Percentiles rank a stretch among this genome's conserved stretches.
Evolutionary conservation across 495 filamentous ascomycete genomes (phyloP).

Genomic region (Sabuloglossum arenarium): DNA sequence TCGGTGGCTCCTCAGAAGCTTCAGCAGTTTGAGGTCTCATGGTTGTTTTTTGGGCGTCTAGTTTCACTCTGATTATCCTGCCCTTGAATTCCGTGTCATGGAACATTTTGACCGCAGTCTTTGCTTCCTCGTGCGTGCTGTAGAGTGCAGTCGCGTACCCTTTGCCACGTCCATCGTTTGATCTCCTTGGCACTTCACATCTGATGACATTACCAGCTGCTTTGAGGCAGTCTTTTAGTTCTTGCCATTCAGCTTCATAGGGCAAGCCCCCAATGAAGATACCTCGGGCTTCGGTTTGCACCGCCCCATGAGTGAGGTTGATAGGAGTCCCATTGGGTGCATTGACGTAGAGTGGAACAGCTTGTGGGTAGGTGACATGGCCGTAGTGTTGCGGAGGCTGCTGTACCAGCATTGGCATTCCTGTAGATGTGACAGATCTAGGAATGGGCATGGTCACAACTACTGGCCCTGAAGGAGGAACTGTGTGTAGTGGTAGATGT

Average conservation of each 20-base stretch:
- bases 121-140: slow-evolving; percentile 6
- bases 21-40: background rate
- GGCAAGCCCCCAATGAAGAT: slow-evolving; percentile 11
- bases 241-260: slow-evolving; percentile 9
- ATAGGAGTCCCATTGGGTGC: slow-evolving; percentile 8
- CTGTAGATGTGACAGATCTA: background rate
- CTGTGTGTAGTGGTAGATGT: background rate
- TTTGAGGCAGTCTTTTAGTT: slow-evolving; percentile 9
- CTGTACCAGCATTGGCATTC: background rate
- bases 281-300: slow-evolving; percentile 9
- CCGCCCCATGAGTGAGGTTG: slow-evolving; percentile 9
- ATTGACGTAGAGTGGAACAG: slow-evolving; percentile 6
- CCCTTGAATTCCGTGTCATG: slow-evolving; percentile 9
- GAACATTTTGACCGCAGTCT: slow-evolving; percentile 8
- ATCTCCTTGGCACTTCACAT: slow-evolving; percentile 9
- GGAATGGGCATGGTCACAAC: background rate
- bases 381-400: background rate
- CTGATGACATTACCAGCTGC: slow-evolving; percentile 5
- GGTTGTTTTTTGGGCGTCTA: background rate
- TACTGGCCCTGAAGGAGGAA: background rate
- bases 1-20: background rate
- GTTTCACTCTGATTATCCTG: slow-evolving; percentile 6
- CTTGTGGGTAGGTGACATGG: background rate
- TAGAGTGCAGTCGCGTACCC: slow-evolving; percentile 10
- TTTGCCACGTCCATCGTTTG: slow-evolving; percentile 7